Base-by-base conservation (phyloP, 352 stramenopile species). In the Plasmopara muralis region DNA sequence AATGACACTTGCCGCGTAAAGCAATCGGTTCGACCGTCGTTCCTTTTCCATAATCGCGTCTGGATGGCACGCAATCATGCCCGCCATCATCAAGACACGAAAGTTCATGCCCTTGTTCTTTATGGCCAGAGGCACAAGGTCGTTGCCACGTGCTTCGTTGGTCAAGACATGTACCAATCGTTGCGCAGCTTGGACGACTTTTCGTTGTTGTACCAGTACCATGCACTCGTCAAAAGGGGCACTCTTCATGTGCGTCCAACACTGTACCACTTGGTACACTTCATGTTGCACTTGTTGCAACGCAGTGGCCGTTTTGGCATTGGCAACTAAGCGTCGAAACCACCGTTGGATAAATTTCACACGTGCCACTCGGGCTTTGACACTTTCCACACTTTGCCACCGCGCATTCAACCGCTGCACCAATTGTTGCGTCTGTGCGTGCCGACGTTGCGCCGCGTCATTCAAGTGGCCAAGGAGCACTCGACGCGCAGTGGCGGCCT, bases 331-430 rank as follows among this genome's bases (percentile, higher is more conserved):
- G 20, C 70, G 70, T 0, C 77, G 70, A 50, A 77, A 85, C 81
- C 81, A 89, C 14, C 74, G 74, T 68, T 89, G 81, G 62, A 89
- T 87, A 50, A 75, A 83, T 62, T 87, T 89, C 51, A 54, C 71
- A 16, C 73, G 50, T 43, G 65, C 66, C 49, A 86, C 69, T 9
- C 75, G 74, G 47, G 74, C 71, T 60, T 86, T 85, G 15, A 86
- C 69, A 50, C 54, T 75, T 58, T 83, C 74, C 9, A 88, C 77
- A 54, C 74, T 83, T 55, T 84, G 77, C 77, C 77, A 86, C 47
- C 77, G 77, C 55, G 64, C 46, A 30, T 57, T 75, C 5, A 88
- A 64, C 2, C 77, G 72, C 0, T 51, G 60, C 37, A 84, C 68
- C 50, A 77, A 74, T 29, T 65, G 59, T 53, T 82, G 65, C 38